Evolutionary conservation across 2,329 filamentous ascomycete genomes (phyloP).

Genomic region (Fusarium proliferatum): DNA sequence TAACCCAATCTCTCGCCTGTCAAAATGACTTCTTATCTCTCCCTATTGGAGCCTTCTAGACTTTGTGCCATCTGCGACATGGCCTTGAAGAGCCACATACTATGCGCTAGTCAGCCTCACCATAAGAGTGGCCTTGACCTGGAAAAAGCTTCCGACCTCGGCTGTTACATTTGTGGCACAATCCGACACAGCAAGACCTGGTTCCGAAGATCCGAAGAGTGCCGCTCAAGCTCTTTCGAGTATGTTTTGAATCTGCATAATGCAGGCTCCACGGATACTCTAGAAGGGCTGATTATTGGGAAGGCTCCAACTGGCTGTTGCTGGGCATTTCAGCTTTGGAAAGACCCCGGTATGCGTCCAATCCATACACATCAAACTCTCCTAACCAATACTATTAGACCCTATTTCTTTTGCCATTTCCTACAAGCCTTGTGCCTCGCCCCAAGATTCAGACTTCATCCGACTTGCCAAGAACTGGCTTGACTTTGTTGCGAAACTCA

Average conservation of each 20-base stretch:
- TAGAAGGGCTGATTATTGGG: neutral
- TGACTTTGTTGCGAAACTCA: neutral
- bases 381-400: no score
- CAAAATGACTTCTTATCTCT: no score
- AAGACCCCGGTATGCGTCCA: neutral
- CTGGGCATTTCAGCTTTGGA: neutral
- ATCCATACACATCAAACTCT: neutral
- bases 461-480: neutral
- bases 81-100: neutral
- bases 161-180: neutral
- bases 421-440: no score
- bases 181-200: neutral
- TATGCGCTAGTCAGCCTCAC: rapidly evolving
- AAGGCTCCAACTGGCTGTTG: neutral
- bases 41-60: neutral
- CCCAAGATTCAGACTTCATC: neutral
- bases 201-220: neutral
- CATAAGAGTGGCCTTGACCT: neutral
- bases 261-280: neutral
- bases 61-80: neutral
- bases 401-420: no score
- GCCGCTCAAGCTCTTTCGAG: neutral
- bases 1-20: no score
- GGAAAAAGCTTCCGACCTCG: neutral
- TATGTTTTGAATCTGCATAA: neutral